A percentile compares a stretch with the other conserved stretches of the same genome.
phyloP scores from a whole-genome alignment of 1,139 yeast species.

The Geotrichum europaeum region DNA sequence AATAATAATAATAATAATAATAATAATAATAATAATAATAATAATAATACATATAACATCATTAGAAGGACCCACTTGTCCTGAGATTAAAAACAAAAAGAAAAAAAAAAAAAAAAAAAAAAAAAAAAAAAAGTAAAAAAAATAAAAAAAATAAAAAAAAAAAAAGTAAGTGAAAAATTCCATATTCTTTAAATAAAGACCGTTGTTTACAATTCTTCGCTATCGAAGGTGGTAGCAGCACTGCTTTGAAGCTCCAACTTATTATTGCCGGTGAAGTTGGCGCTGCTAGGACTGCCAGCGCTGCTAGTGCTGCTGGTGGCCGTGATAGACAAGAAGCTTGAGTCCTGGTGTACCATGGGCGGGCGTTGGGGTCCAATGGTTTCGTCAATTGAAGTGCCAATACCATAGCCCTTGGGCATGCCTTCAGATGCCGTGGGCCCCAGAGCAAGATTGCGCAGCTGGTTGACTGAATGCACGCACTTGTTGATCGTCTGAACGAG shows the following conservation, averaged over 20 bases:
- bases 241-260: background rate
- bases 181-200: background rate
- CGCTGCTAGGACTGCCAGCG: background rate
- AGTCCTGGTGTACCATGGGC: background rate
- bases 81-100: background rate
- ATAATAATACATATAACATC: too few species aligned
- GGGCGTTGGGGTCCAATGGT: conserved; percentile 16
- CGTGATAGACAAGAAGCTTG: background rate
- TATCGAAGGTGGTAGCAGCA: background rate
- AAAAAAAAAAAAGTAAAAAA: background rate
- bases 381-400: conserved; percentile 17
- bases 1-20: too few species aligned
- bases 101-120: background rate
- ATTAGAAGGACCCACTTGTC: background rate
- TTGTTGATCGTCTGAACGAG: conserved; percentile 79
- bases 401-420: conserved; percentile 19
- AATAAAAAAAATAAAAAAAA: background rate
- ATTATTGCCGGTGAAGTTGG: background rate
- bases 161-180: background rate
- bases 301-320: background rate
- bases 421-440: conserved; percentile 29
- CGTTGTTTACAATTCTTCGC: background rate
- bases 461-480: conserved; percentile 55
- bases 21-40: too few species aligned
- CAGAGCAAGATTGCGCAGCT: conserved; percentile 35